Percentiles rank a stretch among this genome's conserved stretches.
These are phyloP conservation scores for Blastobotrys malaysiensis DNA, from an alignment of 1,139 yeast genomes.

Conservation along the genomic window DNA sequence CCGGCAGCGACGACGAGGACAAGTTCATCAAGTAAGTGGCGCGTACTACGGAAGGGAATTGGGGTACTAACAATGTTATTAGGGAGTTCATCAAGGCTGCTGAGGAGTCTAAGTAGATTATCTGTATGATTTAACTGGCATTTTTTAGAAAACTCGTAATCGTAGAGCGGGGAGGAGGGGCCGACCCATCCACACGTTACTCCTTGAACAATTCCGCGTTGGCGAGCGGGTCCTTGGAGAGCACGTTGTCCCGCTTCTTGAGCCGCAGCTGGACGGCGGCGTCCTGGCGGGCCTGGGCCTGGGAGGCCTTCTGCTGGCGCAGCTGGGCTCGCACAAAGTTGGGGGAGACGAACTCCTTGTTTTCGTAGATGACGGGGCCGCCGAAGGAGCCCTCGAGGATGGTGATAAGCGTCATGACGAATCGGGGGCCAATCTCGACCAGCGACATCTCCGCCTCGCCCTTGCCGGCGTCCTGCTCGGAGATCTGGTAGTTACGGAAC, in stretches of 20 bases:
- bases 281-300: constrained; percentile 72
- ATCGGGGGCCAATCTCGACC: constrained; percentile 96
- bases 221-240: constrained; percentile 79
- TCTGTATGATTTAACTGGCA: neutral
- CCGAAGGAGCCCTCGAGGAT: constrained; percentile 96
- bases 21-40: constrained; percentile 51
- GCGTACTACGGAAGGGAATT: neutral
- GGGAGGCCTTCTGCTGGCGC: constrained; percentile 72
- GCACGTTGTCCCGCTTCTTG: constrained; percentile 67
- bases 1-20: constrained; percentile 83
- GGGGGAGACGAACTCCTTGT: constrained; percentile 94
- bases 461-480: constrained; percentile 55
- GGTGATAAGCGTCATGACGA: constrained; percentile 87
- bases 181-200: neutral
- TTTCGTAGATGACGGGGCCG: constrained; percentile 96
- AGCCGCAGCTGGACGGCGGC: constrained; percentile 73
- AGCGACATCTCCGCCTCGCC: constrained; percentile 55
- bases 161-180: neutral
- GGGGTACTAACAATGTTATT: constrained; percentile 1
- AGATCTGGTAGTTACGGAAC: constrained; percentile 92
- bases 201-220: constrained; percentile 62
- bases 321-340: constrained; percentile 89
- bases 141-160: neutral
- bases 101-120: constrained; percentile 22
- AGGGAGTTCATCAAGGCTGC: constrained; percentile 40